Evolutionary conservation across 208 protist species (phyloP).

Genomic region (Acanthamoeba triangularis): DNA sequence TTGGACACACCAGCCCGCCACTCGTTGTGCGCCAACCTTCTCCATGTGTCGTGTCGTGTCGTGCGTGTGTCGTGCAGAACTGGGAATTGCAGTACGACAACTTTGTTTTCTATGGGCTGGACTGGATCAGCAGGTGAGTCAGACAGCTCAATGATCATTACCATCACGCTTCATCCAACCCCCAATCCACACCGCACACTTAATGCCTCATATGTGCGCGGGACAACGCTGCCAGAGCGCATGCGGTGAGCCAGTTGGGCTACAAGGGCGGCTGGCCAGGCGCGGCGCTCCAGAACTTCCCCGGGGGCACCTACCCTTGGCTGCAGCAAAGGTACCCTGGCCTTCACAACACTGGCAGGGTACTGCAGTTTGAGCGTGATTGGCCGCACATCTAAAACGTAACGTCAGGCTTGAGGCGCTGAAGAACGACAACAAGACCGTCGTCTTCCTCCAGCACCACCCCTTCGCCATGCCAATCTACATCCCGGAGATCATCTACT

Average conservation of each 20-base stretch:
- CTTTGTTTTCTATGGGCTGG: conserved; percentile 4
- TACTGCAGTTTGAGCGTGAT: background rate
- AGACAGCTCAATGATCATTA: background rate
- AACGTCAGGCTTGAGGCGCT: background rate
- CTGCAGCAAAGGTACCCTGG: background rate
- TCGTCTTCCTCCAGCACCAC: conserved; percentile 35
- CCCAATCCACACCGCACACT: no score
- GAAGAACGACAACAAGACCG: conserved; percentile 21
- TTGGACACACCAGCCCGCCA: background rate
- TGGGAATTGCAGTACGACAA: conserved; percentile 18
- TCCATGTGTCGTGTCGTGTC: background rate
- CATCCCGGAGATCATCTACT: background rate
- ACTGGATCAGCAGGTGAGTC: conserved; percentile 14
- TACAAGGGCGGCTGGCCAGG: conserved; percentile 45
- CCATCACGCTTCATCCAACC: no score
- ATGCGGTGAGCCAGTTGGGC: conserved; percentile 32
- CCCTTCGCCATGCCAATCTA: conserved; percentile 27
- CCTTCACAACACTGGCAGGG: background rate
- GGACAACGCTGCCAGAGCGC: background rate
- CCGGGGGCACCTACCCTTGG: background rate
- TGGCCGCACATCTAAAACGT: background rate
- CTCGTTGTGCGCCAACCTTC: no score
- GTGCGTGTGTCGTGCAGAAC: background rate
- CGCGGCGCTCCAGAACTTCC: background rate
- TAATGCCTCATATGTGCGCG: background rate